A percentile compares a stretch with the other conserved stretches of the same genome.
These are phyloP conservation scores for Fomitiporia mediterranea DNA, from an alignment of 1,284 basidiomycete species.

Conservation along the genomic window DNA sequence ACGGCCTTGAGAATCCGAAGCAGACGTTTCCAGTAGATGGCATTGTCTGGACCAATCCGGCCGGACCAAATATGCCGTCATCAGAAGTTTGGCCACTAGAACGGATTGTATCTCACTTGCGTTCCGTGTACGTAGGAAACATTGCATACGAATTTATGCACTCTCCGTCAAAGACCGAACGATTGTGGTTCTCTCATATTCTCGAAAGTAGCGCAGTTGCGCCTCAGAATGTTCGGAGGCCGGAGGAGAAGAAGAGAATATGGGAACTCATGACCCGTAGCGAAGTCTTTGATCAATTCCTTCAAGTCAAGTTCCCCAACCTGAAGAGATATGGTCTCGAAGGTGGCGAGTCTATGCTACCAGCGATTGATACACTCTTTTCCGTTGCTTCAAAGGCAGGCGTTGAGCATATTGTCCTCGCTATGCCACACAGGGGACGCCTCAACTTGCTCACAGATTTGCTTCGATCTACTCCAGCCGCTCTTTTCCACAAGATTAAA, in stretches of 20 bases:
- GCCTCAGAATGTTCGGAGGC: constrained; percentile 31
- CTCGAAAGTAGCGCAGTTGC: constrained; percentile 60
- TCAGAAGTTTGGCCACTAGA: constrained; percentile 64
- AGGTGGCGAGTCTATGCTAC: constrained; percentile 88
- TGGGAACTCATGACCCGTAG: constrained; percentile 67
- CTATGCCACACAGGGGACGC: constrained; percentile 85
- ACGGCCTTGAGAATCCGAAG: constrained; percentile 57
- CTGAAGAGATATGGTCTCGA: constrained; percentile 82
- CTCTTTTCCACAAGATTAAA: constrained; percentile 82
- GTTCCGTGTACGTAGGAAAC: constrained; percentile 70
- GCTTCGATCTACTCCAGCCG: constrained; percentile 58
- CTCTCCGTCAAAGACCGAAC: constrained; percentile 73
- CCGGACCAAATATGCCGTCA: constrained; percentile 39
- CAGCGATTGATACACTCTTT: constrained; percentile 76
- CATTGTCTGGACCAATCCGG: constrained; percentile 67
- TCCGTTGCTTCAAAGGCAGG: constrained; percentile 60
- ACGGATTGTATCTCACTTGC: constrained; percentile 67
- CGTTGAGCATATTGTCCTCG: constrained; percentile 67
- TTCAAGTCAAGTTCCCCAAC: constrained; percentile 80
- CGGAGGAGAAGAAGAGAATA: constrained; percentile 47
- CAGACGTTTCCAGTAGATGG: constrained; percentile 70
- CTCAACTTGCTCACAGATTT: constrained; percentile 83
- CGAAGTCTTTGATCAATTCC: constrained; percentile 79
- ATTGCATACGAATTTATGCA: constrained; percentile 92
- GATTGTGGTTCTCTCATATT: constrained; percentile 81